Conservation (phyloP, 192 early-diverging fungal genomes). For the Powellomyces hirtus region DNA sequence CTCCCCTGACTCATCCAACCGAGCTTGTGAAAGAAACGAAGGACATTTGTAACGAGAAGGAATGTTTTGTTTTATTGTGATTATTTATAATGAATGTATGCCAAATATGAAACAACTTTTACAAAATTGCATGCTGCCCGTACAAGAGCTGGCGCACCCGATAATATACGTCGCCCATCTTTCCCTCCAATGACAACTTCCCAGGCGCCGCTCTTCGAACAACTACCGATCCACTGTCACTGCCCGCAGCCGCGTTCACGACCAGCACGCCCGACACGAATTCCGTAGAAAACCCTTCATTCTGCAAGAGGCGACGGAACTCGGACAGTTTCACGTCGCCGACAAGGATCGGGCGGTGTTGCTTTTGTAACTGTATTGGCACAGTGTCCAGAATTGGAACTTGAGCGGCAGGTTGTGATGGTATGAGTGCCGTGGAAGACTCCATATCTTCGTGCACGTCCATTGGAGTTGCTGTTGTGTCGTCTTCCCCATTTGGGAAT, state of each 20-base stretch:
- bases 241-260: constrained; percentile 68
- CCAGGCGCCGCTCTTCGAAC: constrained; percentile 46
- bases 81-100: neutral
- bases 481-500: constrained; percentile 32
- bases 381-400: constrained; percentile 74
- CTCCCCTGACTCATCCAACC: no score
- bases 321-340: constrained; percentile 85
- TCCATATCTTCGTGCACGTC: neutral
- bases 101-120: neutral
- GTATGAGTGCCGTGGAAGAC: neutral
- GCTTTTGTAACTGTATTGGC: constrained; percentile 38
- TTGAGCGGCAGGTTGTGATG: constrained; percentile 41
- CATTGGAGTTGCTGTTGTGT: neutral
- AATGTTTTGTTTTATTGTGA: neutral
- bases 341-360: constrained; percentile 69
- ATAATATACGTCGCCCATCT: constrained; percentile 67
- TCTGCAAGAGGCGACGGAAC: constrained; percentile 68
- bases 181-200: constrained; percentile 58
- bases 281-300: constrained; percentile 72
- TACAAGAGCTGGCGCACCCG: constrained; percentile 69
- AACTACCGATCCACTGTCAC: constrained; percentile 9
- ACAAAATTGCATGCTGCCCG: constrained; percentile 71
- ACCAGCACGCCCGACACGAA: constrained; percentile 85
- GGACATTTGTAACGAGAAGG: neutral
- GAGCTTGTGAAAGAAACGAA: no score